These are phyloP conservation scores for Rhexocercosporidium sp. DNA, from an alignment of 2,329 filamentous ascomycete genomes.

Conservation along the genomic window DNA sequence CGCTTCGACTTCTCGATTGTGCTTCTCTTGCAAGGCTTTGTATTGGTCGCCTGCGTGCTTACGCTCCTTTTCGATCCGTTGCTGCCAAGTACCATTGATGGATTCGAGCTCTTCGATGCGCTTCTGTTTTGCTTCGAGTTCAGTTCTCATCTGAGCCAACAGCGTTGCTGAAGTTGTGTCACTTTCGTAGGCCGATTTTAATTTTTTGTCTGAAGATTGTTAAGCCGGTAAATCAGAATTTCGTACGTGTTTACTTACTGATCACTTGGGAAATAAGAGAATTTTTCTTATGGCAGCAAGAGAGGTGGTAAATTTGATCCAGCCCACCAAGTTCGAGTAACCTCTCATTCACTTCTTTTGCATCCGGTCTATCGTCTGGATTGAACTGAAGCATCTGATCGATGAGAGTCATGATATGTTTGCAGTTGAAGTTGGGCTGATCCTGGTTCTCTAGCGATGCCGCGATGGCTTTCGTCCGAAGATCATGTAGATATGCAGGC, in stretches of 20 bases:
- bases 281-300: constrained; percentile 50
- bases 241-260: constrained; percentile 39
- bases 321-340: constrained; percentile 53
- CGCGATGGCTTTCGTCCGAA: constrained; percentile 22
- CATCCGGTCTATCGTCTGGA: constrained; percentile 55
- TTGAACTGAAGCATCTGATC: constrained; percentile 57
- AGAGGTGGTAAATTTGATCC: constrained; percentile 53
- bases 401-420: constrained; percentile 50
- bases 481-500: constrained; percentile 23
- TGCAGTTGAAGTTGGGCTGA: constrained; percentile 35
- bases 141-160: constrained; percentile 21
- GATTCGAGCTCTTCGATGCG: constrained; percentile 29
- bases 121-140: constrained; percentile 26
- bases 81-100: constrained; percentile 27
- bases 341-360: constrained; percentile 55
- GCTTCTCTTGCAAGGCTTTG: constrained; percentile 30
- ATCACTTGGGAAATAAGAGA: constrained; percentile 42
- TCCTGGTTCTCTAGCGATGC: constrained; percentile 29
- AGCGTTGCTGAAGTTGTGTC: constrained; percentile 7
- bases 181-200: constrained; percentile 25
- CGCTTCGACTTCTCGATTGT: constrained; percentile 27
- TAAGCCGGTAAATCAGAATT: constrained; percentile 1
- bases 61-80: constrained; percentile 29
- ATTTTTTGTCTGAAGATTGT: constrained; percentile 26
- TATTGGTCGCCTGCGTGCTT: constrained; percentile 34